Percentiles rank a stretch among this genome's conserved stretches.
Evolutionary conservation across 441 rosid species (phyloP).

Genomic region (Daphne laureola): DNA sequence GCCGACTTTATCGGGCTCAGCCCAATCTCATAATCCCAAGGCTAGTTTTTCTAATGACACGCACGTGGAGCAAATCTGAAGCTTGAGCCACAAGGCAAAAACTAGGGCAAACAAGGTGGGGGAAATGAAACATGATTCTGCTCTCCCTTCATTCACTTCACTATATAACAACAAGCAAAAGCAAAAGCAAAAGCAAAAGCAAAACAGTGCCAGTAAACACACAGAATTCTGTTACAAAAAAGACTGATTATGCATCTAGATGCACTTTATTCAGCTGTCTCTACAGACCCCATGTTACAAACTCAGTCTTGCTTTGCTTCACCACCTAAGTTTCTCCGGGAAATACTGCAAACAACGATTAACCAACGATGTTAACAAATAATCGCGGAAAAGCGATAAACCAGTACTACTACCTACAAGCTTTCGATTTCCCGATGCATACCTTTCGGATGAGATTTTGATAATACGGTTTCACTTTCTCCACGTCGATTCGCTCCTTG

Average conservation of each 20-base stretch:
- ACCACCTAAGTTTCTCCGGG: conserved; percentile 69
- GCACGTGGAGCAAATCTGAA: too few species aligned
- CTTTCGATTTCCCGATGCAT: background rate
- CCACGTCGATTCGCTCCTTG: conserved; percentile 64
- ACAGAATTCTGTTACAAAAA: too few species aligned
- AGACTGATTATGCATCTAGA: background rate
- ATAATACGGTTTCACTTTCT: conserved; percentile 75
- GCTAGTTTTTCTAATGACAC: too few species aligned
- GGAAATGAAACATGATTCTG: too few species aligned
- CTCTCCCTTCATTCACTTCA: too few species aligned
- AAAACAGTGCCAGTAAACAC: too few species aligned
- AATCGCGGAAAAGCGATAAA: background rate
- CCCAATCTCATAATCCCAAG: too few species aligned
- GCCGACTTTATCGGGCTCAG: too few species aligned
- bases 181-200: too few species aligned
- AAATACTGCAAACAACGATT: conserved; percentile 52
- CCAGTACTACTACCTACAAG: background rate
- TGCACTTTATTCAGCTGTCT: background rate
- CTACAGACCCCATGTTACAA: background rate
- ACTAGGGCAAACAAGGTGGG: too few species aligned
- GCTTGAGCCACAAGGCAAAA: too few species aligned
- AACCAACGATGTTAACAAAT: background rate
- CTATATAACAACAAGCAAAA: too few species aligned
- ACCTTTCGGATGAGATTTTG: conserved; percentile 73
- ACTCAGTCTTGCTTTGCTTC: conserved; percentile 11